These are phyloP conservation scores for Xylaria grammica DNA, from an alignment of 495 filamentous ascomycete genomes.

Conservation along the genomic window DNA sequence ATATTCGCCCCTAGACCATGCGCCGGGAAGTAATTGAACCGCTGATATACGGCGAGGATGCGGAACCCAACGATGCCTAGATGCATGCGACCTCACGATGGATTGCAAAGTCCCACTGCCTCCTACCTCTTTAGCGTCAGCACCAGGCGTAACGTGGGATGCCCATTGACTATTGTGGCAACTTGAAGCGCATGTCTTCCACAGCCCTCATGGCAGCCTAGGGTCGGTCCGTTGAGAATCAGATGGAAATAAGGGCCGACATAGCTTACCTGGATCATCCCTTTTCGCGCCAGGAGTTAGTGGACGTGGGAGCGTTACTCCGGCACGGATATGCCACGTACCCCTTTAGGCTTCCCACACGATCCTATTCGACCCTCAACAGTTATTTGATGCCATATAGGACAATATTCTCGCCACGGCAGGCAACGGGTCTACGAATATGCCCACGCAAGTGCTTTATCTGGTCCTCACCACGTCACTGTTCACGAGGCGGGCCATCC, in stretches of 20 bases:
- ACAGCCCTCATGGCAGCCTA: not conserved
- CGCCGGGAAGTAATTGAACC: not conserved
- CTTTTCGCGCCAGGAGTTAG: not conserved
- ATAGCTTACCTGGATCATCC: not conserved
- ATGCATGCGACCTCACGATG: not conserved
- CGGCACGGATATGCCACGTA: not conserved
- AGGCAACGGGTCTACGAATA: not conserved
- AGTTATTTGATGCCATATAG: not conserved
- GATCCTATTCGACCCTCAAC: constrained; percentile 10
- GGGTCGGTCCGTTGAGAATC: not conserved
- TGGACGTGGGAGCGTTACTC: not conserved
- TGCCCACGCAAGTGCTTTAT: not conserved
- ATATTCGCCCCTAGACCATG: not conserved
- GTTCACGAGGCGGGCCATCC: constrained; percentile 7
- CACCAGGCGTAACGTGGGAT: not conserved
- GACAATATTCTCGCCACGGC: constrained; percentile 5
- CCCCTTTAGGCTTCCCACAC: not conserved
- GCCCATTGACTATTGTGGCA: not conserved
- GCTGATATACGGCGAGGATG: not conserved
- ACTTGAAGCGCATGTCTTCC: not conserved
- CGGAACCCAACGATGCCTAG: not conserved
- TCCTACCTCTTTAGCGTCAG: not conserved
- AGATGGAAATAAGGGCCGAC: not conserved
- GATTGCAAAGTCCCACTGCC: not conserved
- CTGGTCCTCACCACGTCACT: not conserved